Evolutionary conservation across 2,329 filamentous ascomycete genomes (phyloP).

Genomic region (Pseudocercospora macadamiae): DNA sequence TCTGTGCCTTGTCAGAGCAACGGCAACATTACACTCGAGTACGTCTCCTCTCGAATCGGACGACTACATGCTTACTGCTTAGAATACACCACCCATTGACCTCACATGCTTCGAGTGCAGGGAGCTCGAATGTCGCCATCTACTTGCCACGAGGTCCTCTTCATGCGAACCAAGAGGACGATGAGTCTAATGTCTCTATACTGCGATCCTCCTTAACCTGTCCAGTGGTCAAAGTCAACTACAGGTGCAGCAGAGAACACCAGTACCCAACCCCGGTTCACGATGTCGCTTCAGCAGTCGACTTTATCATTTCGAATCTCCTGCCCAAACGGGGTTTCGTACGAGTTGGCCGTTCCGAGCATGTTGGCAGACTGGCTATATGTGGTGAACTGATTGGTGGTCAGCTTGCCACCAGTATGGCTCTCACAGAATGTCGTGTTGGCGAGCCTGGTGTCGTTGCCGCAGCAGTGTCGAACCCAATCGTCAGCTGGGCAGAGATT

Average conservation of each 20-base stretch:
- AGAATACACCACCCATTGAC: conserved; percentile 26
- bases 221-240: conserved; percentile 50
- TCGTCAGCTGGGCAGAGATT: conserved; percentile 50
- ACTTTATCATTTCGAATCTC: conserved; percentile 50
- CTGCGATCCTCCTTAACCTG: conserved; percentile 43
- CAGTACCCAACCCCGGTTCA: conserved; percentile 52
- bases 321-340: conserved; percentile 33
- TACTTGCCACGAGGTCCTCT: conserved; percentile 50
- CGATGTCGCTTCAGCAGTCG: conserved; percentile 51
- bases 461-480: conserved; percentile 51
- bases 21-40: conserved; percentile 48
- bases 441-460: conserved; percentile 48
- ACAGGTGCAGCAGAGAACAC: conserved; percentile 43
- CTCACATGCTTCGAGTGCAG: conserved; percentile 33
- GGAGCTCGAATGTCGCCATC: conserved; percentile 33
- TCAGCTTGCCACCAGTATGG: conserved; percentile 52
- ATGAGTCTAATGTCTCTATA: conserved; percentile 37
- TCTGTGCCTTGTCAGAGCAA: conserved; percentile 45
- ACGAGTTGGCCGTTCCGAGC: conserved; percentile 31
- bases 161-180: conserved; percentile 32
- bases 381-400: conserved; percentile 54
- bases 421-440: conserved; percentile 52
- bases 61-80: not conserved
- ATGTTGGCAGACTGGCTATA: conserved; percentile 44
- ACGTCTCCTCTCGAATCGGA: conserved; percentile 9